Evolutionary conservation across 805 yeast species (phyloP).

Genomic region (Candida odintsovae): DNA sequence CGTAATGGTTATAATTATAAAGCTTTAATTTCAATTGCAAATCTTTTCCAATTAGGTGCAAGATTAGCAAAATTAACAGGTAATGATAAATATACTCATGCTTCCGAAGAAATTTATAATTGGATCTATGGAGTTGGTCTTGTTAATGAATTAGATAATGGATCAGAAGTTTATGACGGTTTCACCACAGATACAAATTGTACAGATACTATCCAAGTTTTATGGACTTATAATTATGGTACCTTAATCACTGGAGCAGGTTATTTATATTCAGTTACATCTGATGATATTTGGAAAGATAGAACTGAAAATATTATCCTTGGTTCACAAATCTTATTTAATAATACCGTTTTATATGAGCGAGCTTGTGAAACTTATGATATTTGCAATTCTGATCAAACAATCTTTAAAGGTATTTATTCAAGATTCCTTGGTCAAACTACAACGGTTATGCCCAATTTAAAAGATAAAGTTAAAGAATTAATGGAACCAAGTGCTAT

Average conservation of each 20-base stretch:
- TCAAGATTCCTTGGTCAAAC: slow-evolving; percentile 70
- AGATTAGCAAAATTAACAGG: slow-evolving; percentile 55
- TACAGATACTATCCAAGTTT: slow-evolving; percentile 43
- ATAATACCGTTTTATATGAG: slow-evolving; percentile 60
- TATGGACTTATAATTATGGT: slow-evolving; percentile 87
- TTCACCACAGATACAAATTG: slow-evolving; percentile 57
- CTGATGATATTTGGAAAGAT: slow-evolving; percentile 50
- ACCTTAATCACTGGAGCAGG: slow-evolving; percentile 70
- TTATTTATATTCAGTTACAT: slow-evolving; percentile 61
- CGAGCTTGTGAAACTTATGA: slow-evolving; percentile 71
- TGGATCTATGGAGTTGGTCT: slow-evolving; percentile 51
- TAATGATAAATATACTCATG: slow-evolving; percentile 43
- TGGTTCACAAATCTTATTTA: slow-evolving; percentile 29
- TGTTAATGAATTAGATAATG: slow-evolving; percentile 29
- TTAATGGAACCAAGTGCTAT: slow-evolving; percentile 43
- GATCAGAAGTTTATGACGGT: slow-evolving; percentile 63
- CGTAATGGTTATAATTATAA: slow-evolving; percentile 59
- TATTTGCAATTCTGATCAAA: slow-evolving; percentile 77
- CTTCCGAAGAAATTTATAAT: slow-evolving; percentile 49
- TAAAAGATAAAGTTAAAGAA: slow-evolving; percentile 25
- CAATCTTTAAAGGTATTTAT: slow-evolving; percentile 83
- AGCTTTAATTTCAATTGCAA: slow-evolving; percentile 60
- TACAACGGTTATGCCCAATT: slow-evolving; percentile 59
- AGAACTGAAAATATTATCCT: slow-evolving; percentile 12
- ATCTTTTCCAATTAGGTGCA: slow-evolving; percentile 57